Evolutionary conservation across 495 filamentous ascomycete genomes (phyloP), one percentile per base, ranked within the genome.

Genomic region (Penicillium nucicola): DNA sequence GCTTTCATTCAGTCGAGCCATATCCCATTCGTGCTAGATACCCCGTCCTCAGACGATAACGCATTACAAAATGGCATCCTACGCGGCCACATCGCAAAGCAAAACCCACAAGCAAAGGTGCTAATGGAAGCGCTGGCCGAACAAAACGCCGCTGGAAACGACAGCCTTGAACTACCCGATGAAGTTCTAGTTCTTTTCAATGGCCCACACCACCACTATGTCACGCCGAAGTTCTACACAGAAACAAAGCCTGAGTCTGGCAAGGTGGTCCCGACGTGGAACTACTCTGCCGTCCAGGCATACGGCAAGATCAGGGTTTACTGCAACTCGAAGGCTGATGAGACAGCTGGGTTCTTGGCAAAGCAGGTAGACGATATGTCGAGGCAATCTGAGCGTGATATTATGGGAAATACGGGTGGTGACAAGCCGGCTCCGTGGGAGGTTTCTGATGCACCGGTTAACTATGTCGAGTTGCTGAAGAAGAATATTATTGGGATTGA

Each of bases 241-340:
- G 67, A 77, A 50, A 82, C 78, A 5, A 82, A 82, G 53, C 78
- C 77, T 1, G 50, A 35, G 1, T 74, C 71, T 0, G 77, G 70
- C n/a, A 81, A 79, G 47, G 77, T 80, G 1, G 77, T 80, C 14
- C 76, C 76, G 5, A 81, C 77, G 1, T 81, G 77, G 77, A 73
- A 79, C 58, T 81, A 79, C 51, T 59, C 73, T 4, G 77, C 76
- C 11, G 76, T 70, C 0, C 74, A 79, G 35, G 69, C 60, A 0
- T 80, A 80, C 47, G 76, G 77, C 12, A 65, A 50, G 5, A 58
- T 65, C 2, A 71, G 44, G 2, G 58, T 81, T 19, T 75, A 62
- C 53, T 68, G 57, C 47, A 70, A 78, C 45, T 43, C 68, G 6
- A 60, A 58, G 12, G 42, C 59, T 5, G 35, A 44, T 1, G 61